Base-by-base conservation (phyloP, 2,329 filamentous ascomycete genomes). In the Monosporascus ibericus region DNA sequence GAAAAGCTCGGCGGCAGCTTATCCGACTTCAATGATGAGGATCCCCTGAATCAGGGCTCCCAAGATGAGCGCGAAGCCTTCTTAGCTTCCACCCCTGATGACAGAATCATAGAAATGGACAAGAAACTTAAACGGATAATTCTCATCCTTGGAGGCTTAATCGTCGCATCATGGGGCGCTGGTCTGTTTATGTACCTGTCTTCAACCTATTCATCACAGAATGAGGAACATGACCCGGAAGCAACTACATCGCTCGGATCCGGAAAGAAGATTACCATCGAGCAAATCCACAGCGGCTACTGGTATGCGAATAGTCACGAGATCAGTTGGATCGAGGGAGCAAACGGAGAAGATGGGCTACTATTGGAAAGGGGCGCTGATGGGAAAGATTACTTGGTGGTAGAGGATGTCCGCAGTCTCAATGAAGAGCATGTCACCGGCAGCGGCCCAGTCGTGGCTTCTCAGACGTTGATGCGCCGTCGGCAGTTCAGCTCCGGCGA, bases 261-360 rank as follows among this genome's bases (percentile, higher is more conserved):
- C 24, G 86, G 87, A 47, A 90, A 88, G 72, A 80, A 83, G 56
- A 76, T 95, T 48, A 88, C 85, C 1, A 71, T 94, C 52, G 84
- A 89, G 46, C 85, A 90, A 66, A 76, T 94, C 9, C 75, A 86
- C 62, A 65, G 64, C 1, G 87, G 88, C 3, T 75, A 78, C 61
- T 95, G 88, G 84, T 73, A 70, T 22, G 69, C 87, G n/a, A 71
- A 70, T 38, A 78, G 72, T 44, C 85, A 90, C 56, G 79, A 77
- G 30, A 88, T 94, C 56, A 81, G 80, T 58, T 95, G 90, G 90
- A 87, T 94, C 48, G 78, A 80, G 30, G 87, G 88, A 1, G 80
- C 87, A 1, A 75, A 84, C 47, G 87, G 86, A 15, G 85, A 90
- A 65, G 94, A 99, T 66, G 94, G 94, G 1, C 69, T 97, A 54